Evolutionary conservation across 208 protist genomes (phyloP).

Genomic region (Blechomonas ayalai): DNA sequence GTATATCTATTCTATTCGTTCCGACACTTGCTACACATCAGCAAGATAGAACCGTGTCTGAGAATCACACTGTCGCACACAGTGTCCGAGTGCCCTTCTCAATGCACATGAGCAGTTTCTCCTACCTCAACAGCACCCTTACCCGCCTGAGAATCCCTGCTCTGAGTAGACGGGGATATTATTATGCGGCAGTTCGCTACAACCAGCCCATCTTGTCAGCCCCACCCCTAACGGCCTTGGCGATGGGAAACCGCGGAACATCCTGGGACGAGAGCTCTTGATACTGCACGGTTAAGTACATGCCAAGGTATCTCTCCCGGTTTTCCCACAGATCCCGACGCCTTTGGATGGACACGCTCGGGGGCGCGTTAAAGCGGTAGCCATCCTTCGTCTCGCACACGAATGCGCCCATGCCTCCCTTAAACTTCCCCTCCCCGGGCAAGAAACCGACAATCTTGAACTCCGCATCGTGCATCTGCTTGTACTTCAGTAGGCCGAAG

Average conservation of each 20-base stretch:
- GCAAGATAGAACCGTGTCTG: too few relatives aligned
- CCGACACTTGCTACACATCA: too few relatives aligned
- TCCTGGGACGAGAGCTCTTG: slow-evolving; percentile 80
- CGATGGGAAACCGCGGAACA: slow-evolving; percentile 85
- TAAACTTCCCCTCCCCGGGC: slow-evolving; percentile 80
- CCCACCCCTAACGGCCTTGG: slow-evolving; percentile 68
- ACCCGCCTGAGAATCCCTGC: too few relatives aligned
- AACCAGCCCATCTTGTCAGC: slow-evolving; percentile 60
- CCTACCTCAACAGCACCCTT: too few relatives aligned
- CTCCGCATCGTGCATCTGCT: slow-evolving; percentile 88
- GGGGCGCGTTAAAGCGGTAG: slow-evolving; percentile 63
- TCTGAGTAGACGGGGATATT: background rate
- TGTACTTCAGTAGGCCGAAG: slow-evolving; percentile 87
- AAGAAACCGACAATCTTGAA: slow-evolving; percentile 82
- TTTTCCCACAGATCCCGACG: slow-evolving; percentile 55
- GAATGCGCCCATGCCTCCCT: slow-evolving; percentile 76
- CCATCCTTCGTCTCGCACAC: slow-evolving; percentile 79
- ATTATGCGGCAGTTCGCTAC: slow-evolving; percentile 11
- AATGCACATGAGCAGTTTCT: too few relatives aligned
- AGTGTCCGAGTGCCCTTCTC: too few relatives aligned
- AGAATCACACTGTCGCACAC: too few relatives aligned
- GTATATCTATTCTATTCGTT: too few relatives aligned
- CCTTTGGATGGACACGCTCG: slow-evolving; percentile 49
- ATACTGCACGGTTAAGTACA: slow-evolving; percentile 84
- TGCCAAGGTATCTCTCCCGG: slow-evolving; percentile 49